Conservation (phyloP, 1,284 basidiomycete species). For the Papiliotrema fonsecae region DNA sequence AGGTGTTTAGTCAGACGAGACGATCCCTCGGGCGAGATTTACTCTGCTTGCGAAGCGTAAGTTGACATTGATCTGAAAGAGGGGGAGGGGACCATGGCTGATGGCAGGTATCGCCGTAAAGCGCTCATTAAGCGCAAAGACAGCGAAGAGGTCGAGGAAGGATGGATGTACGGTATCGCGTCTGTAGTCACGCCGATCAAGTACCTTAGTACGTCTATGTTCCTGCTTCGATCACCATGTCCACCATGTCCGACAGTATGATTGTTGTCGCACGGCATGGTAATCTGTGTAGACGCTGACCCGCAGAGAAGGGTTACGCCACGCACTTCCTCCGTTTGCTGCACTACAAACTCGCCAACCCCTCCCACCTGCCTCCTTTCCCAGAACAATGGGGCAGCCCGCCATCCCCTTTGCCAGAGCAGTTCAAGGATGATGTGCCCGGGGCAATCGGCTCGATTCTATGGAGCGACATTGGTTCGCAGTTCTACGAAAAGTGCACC, state of each 20-base stretch:
- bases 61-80: neutral
- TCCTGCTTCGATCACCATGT: too few relatives aligned
- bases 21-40: slow-evolving; percentile 9
- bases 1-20: slow-evolving; percentile 11
- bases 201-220: slow-evolving; percentile 21
- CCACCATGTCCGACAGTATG: too few relatives aligned
- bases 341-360: slow-evolving; percentile 23
- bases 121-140: slow-evolving; percentile 20
- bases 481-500: slow-evolving; percentile 27
- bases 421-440: neutral
- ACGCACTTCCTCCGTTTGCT: slow-evolving; percentile 30
- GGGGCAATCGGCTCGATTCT: slow-evolving; percentile 23
- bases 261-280: neutral
- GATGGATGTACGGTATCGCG: slow-evolving; percentile 27
- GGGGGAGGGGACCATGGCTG: neutral
- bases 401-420: slow-evolving; percentile 4
- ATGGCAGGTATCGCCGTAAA: slow-evolving; percentile 16
- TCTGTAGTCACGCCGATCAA: slow-evolving; percentile 29
- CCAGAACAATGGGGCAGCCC: slow-evolving; percentile 23
- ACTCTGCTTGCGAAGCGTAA: slow-evolving; percentile 21
- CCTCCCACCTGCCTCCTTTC: slow-evolving; percentile 13
- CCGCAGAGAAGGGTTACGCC: slow-evolving; percentile 30
- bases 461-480: slow-evolving; percentile 31
- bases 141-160: slow-evolving; percentile 13
- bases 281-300: neutral